A percentile compares a stretch with the other conserved stretches of the same genome.
These are phyloP conservation scores for Setomelanomma holmii DNA, from an alignment of 2,329 filamentous ascomycete species.

Conservation along the genomic window DNA sequence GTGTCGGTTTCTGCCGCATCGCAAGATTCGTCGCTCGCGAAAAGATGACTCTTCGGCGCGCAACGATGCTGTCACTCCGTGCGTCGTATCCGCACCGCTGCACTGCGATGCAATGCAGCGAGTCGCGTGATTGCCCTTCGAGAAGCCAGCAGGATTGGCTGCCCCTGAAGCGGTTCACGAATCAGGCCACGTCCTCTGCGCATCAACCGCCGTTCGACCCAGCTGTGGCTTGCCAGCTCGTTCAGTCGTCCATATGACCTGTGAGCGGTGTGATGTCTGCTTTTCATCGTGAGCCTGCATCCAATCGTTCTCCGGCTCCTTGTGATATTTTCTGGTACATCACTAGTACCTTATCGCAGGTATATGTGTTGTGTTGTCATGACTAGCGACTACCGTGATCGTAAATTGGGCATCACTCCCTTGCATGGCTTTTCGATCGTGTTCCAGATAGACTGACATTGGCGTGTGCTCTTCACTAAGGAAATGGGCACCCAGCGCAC, in stretches of 20 bases:
- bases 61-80: constrained; percentile 10
- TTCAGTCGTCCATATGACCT: constrained; percentile 37
- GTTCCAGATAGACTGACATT: constrained; percentile 3
- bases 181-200: constrained; percentile 35
- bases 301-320: constrained; percentile 26
- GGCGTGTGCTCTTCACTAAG: neutral
- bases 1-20: neutral
- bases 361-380: neutral
- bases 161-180: constrained; percentile 35
- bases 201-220: constrained; percentile 18
- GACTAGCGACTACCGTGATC: neutral
- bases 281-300: constrained; percentile 8
- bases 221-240: constrained; percentile 10
- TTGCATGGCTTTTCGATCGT: constrained; percentile 1
- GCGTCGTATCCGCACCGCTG: constrained; percentile 8
- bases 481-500: constrained; percentile 2
- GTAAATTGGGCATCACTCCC: constrained; percentile 2
- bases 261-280: constrained; percentile 41
- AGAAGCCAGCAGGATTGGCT: constrained; percentile 32
- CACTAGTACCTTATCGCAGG: constrained; percentile 8
- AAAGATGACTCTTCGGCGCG: constrained; percentile 2
- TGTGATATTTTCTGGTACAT: constrained; percentile 2
- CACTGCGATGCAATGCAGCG: constrained; percentile 22
- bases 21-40: neutral
- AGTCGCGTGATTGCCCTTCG: constrained; percentile 42